phyloP scores from a whole-genome alignment of 768 basidiomycete species.

The Thelephora ganbajun region DNA sequence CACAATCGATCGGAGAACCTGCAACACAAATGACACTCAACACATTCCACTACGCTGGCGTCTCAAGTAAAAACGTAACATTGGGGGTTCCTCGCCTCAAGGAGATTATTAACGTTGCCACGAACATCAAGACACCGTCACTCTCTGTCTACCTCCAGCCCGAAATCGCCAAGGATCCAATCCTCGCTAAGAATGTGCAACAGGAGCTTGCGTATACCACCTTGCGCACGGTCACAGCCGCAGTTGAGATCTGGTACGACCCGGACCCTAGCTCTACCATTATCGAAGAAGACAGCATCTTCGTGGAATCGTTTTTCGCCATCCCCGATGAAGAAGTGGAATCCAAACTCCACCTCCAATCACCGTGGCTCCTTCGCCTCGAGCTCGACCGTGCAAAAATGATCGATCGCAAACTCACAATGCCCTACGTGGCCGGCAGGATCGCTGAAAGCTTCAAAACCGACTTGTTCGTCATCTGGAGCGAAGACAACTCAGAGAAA shows the following conservation, averaged over 20 bases:
- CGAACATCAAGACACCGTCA: slow-evolving; percentile 96
- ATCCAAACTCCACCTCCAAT: slow-evolving; percentile 78
- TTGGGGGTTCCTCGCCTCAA: slow-evolving; percentile 98
- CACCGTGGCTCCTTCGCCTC: slow-evolving; percentile 93
- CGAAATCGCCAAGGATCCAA: slow-evolving; percentile 44
- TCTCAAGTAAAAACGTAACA: slow-evolving; percentile 98
- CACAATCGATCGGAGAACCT: slow-evolving; percentile 98
- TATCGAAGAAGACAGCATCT: slow-evolving; percentile 90
- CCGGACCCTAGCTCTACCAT: slow-evolving; percentile 84
- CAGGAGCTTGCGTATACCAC: slow-evolving; percentile 92
- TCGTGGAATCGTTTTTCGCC: slow-evolving; percentile 98
- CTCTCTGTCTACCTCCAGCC: slow-evolving; percentile 82
- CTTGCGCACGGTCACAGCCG: slow-evolving; percentile 83
- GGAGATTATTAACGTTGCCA: slow-evolving; percentile 98
- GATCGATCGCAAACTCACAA: slow-evolving; percentile 92
- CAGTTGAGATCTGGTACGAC: slow-evolving; percentile 97
- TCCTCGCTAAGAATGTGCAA: slow-evolving; percentile 73
- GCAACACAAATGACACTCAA: slow-evolving; percentile 99
- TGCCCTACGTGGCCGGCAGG: slow-evolving; percentile 86
- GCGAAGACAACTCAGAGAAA: slow-evolving; percentile 97
- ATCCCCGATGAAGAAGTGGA: slow-evolving; percentile 97
- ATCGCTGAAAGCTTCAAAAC: slow-evolving; percentile 93
- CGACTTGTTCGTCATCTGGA: slow-evolving; percentile 96
- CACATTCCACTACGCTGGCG: slow-evolving; percentile 99
- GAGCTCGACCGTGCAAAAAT: slow-evolving; percentile 96